phyloP scores from a whole-genome alignment of 2,329 filamentous ascomycete species.

The Cercospora zeina region DNA sequence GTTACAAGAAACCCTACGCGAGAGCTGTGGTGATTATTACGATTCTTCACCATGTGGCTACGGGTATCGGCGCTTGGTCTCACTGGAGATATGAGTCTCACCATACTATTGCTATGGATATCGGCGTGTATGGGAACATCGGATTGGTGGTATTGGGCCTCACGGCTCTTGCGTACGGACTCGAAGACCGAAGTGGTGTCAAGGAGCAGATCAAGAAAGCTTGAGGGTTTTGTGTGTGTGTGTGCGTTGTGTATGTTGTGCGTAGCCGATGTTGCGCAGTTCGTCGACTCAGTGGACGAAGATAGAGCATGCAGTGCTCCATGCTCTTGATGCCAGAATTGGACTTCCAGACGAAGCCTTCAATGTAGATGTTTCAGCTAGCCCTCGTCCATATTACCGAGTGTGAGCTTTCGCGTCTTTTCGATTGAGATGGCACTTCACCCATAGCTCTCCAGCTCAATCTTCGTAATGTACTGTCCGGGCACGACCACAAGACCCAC shows the following conservation, averaged over 20 bases:
- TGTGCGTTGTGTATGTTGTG: background rate
- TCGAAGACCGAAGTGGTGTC: slow-evolving; percentile 28
- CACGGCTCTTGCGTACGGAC: slow-evolving; percentile 33
- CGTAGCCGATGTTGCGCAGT: background rate
- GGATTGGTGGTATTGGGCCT: slow-evolving; percentile 35
- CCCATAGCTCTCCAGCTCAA: slow-evolving; percentile 73
- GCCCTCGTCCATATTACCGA: background rate
- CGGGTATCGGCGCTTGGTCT: slow-evolving; percentile 38
- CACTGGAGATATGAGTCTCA: slow-evolving; percentile 40
- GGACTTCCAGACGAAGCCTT: background rate
- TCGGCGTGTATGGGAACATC: slow-evolving; percentile 41
- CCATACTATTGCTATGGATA: slow-evolving; percentile 41
- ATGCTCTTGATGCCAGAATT: background rate
- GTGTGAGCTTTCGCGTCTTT: too few species aligned
- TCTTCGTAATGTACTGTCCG: slow-evolving; percentile 78
- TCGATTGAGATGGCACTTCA: slow-evolving; percentile 16
- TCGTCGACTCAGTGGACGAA: background rate
- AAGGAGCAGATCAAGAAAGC: slow-evolving; percentile 28
- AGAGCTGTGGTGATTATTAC: slow-evolving; percentile 38
- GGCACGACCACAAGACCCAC: slow-evolving; percentile 89
- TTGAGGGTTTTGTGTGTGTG: slow-evolving; percentile 7
- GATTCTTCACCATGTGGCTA: slow-evolving; percentile 42
- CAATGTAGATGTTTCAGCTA: background rate
- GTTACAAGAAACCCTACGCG: slow-evolving; percentile 38
- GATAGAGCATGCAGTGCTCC: background rate